A percentile compares a stretch with the other conserved stretches of the same genome.
phyloP scores from a whole-genome alignment of 78 protist species.

The Guillardia theta region DNA sequence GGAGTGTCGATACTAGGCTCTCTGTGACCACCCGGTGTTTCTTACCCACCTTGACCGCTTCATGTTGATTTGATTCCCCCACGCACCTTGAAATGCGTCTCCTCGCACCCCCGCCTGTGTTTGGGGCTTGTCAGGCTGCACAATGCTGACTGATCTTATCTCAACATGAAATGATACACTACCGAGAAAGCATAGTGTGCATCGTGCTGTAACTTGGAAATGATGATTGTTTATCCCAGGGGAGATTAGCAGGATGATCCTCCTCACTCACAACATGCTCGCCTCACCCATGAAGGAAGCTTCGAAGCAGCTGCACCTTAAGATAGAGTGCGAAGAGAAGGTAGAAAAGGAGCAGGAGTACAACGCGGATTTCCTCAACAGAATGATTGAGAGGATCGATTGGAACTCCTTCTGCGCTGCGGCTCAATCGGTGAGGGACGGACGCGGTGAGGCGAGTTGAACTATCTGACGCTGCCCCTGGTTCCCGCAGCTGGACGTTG shows the following conservation, averaged over 20 bases:
- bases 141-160: too few species aligned
- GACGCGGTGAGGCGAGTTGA: not conserved
- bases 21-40: too few species aligned
- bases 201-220: too few species aligned
- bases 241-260: not conserved
- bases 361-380: not conserved
- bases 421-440: not conserved
- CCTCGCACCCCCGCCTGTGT: too few species aligned
- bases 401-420: not conserved
- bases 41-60: too few species aligned
- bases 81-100: too few species aligned
- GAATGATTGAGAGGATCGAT: not conserved
- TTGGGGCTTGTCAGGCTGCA: too few species aligned
- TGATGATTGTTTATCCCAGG: too few species aligned
- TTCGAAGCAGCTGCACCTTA: not conserved
- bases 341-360: not conserved
- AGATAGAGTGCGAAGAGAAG: not conserved
- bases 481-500: not conserved
- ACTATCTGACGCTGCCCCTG: not conserved
- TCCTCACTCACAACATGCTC: conserved; percentile 27
- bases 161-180: too few species aligned
- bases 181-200: too few species aligned
- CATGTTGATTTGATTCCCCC: too few species aligned
- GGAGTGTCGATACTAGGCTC: too few species aligned
- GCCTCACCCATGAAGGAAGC: conserved; percentile 10